phyloP scores from a whole-genome alignment of 805 yeast species.

The Sugiyamaella chiloensis region DNA sequence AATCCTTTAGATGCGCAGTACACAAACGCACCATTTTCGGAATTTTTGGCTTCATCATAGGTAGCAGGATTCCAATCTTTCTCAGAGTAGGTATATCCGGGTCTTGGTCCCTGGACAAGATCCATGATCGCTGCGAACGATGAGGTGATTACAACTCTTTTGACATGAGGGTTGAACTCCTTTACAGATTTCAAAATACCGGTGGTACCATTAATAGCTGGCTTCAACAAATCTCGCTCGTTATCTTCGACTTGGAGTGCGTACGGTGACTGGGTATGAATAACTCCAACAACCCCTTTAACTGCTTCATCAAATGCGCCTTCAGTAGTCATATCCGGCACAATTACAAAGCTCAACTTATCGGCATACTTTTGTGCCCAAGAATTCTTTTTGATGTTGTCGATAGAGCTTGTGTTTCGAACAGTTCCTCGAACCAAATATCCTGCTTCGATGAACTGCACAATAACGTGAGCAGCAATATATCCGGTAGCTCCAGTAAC shows the following conservation, averaged over 20 bases:
- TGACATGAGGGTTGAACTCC: slow-evolving; percentile 39
- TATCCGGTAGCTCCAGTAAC: slow-evolving; percentile 29
- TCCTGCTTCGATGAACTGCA: slow-evolving; percentile 37
- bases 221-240: slow-evolving; percentile 40
- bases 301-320: slow-evolving; percentile 47
- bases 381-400: too few relatives aligned
- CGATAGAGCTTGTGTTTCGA: too few relatives aligned
- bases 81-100: slow-evolving; percentile 30
- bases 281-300: too few relatives aligned
- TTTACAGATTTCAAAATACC: slow-evolving; percentile 41
- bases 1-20: slow-evolving; percentile 45
- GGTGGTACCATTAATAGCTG: slow-evolving; percentile 47
- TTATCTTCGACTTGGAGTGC: too few relatives aligned
- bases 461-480: slow-evolving; percentile 22
- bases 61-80: slow-evolving; percentile 37
- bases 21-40: slow-evolving; percentile 17
- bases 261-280: too few relatives aligned
- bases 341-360: slow-evolving; percentile 26
- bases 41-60: slow-evolving; percentile 26
- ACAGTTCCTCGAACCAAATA: slow-evolving; percentile 50
- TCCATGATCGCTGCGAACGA: slow-evolving; percentile 51
- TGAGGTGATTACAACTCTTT: slow-evolving; percentile 46
- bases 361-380: too few relatives aligned
- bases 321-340: slow-evolving; percentile 35
- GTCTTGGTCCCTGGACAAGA: slow-evolving; percentile 28